These are phyloP conservation scores for Penicillium samsonianum DNA, from an alignment of 495 filamentous ascomycete genomes.

Conservation along the genomic window DNA sequence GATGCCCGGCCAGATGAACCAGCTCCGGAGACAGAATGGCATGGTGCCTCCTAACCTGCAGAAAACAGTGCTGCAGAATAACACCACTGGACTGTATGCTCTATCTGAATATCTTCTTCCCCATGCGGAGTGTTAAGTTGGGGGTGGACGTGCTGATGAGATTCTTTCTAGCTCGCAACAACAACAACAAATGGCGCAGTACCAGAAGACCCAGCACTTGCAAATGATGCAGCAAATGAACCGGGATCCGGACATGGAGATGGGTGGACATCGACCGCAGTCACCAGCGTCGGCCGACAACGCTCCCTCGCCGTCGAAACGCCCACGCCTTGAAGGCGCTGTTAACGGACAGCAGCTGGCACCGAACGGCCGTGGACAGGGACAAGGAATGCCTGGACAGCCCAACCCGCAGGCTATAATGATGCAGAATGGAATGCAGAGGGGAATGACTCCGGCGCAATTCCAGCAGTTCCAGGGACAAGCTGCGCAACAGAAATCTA, in stretches of 20 bases:
- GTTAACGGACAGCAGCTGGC: constrained; percentile 78
- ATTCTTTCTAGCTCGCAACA: constrained; percentile 43
- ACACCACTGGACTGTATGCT: constrained; percentile 47
- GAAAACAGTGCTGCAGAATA: constrained; percentile 77
- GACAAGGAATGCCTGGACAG: constrained; percentile 70
- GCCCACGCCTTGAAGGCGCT: constrained; percentile 78
- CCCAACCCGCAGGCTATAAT: constrained; percentile 66
- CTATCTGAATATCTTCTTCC: constrained; percentile 10
- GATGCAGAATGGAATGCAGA: constrained; percentile 73
- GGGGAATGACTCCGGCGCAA: constrained; percentile 71
- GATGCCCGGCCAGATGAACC: constrained; percentile 66
- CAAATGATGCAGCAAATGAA: constrained; percentile 76
- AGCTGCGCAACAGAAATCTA: constrained; percentile 72
- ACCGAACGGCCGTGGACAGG: constrained; percentile 73
- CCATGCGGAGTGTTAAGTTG: constrained; percentile 3
- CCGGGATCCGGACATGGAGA: constrained; percentile 83
- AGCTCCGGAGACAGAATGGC: constrained; percentile 42
- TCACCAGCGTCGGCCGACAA: constrained; percentile 84
- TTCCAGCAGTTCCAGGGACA: constrained; percentile 70
- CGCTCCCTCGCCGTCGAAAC: constrained; percentile 87
- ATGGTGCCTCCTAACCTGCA: constrained; percentile 58
- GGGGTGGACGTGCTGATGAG: constrained; percentile 20
- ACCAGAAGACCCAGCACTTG: constrained; percentile 67
- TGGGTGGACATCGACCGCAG: constrained; percentile 76
- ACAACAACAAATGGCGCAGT: constrained; percentile 53